Evolutionary conservation across 306 rosid species (phyloP), one percentile per base, ranked within the genome.

Genomic region (Clitoria ternatea): DNA sequence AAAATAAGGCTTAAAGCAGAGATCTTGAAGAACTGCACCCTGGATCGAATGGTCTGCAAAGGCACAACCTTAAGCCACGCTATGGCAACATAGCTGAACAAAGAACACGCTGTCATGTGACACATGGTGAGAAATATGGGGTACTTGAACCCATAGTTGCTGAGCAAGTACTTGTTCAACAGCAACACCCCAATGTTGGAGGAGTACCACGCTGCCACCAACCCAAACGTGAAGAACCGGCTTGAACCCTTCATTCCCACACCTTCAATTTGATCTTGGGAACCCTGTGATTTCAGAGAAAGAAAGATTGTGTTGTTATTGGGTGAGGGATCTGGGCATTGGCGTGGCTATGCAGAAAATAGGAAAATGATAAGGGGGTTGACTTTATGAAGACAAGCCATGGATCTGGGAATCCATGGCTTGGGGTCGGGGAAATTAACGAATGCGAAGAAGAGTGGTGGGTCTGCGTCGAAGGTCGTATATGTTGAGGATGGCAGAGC

Each of bases 91-190:
- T 94, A 94, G 79, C 99, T 94, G 74, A 94, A 69, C 69, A 94
- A 47, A 3, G 99, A 89, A 37, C 99, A 94, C 36, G 99, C 99
- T 2, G 96, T 94, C 99, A 94, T 94, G 72, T 94, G 99, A 69
- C 99, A 94, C 99, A 95, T 95, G 89, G 99, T 95, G 32, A 95
- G 89, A 86, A 95, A 95, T 86, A 95, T 95, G 78, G 97, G 97
- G 83, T 94, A 94, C 84, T 91, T 94, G 90, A 94, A 91, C 0
- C 99, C 99, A 45, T 95, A 91, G 85, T 91, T 91, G 86, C 97
- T 91, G 9, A 95, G 86, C 85, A 95, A 81, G 83, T 95, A 95
- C 88, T 95, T 95, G 85, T 95, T 95, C 71, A 95, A 85, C 52
- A 95, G 66, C 13, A 95, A 81, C 7, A 95, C 99, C n/a, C 99